Evolutionary conservation across 73 alveolate genomes (phyloP).

Genomic region (Tetrahymena thermophila): DNA sequence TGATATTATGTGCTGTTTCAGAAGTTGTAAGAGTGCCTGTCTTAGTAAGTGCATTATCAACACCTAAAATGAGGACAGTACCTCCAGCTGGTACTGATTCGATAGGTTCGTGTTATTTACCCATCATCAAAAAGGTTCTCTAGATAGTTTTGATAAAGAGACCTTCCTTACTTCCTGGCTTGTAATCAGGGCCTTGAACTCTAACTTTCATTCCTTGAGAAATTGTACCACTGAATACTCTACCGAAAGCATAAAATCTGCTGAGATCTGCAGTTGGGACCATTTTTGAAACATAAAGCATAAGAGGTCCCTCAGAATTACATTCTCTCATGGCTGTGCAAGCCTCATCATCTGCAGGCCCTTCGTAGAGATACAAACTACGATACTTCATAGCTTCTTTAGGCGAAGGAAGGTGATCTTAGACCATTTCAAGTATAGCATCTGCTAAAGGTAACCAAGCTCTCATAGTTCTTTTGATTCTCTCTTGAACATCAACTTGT

Average conservation of each 20-base stretch:
- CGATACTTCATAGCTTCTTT: conserved; percentile 78
- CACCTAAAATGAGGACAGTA: conserved; percentile 80
- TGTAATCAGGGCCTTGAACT: conserved; percentile 80
- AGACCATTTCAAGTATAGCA: conserved; percentile 71
- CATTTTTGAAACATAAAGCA: conserved; percentile 91
- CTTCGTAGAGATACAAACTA: conserved; percentile 76
- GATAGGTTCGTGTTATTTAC: conserved; percentile 50
- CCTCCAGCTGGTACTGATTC: conserved; percentile 91
- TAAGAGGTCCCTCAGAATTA: conserved; percentile 96
- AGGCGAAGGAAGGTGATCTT: conserved; percentile 92
- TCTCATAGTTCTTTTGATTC: conserved; percentile 67
- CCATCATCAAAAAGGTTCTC: conserved; percentile 84
- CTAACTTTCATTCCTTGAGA: conserved; percentile 84
- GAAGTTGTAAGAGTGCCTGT: conserved; percentile 50
- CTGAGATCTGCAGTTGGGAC: conserved; percentile 85
- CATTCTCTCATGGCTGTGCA: conserved; percentile 89
- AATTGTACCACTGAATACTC: conserved; percentile 92
- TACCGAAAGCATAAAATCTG: conserved; percentile 91
- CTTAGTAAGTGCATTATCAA: conserved; percentile 38
- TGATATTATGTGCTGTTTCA: conserved; percentile 30
- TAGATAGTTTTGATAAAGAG: conserved; percentile 64
- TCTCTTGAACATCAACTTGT: not conserved
- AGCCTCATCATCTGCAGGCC: conserved; percentile 83
- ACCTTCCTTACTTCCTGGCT: conserved; percentile 77
- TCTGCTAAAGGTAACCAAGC: conserved; percentile 91